phyloP scores from a whole-genome alignment of 495 filamentous ascomycete genomes.

The Trichoderma asperelloides region DNA sequence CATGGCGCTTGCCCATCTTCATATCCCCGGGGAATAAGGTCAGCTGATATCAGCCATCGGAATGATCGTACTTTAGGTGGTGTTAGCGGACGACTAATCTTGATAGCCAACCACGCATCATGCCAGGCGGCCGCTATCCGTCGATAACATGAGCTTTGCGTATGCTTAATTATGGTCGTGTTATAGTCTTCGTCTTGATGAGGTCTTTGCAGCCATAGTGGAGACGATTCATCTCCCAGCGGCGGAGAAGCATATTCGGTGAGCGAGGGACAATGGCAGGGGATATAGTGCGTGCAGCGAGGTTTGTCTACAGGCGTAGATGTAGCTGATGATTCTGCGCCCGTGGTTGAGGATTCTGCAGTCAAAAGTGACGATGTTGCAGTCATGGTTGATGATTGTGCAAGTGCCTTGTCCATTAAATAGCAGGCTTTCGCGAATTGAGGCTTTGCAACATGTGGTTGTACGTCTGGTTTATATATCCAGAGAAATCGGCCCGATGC shows the following conservation, averaged over 20 bases:
- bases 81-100: not conserved
- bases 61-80: not conserved
- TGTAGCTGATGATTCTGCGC: not conserved
- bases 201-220: constrained; percentile 3
- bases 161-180: not conserved
- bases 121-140: not conserved
- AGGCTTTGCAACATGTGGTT: not conserved
- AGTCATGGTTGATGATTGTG: not conserved
- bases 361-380: constrained; percentile 2
- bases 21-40: constrained; percentile 5
- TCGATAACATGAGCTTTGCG: not conserved
- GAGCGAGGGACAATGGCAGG: constrained; percentile 6
- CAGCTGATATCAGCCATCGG: constrained; percentile 4
- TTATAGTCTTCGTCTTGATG: constrained; percentile 3
- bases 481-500: constrained; percentile 4
- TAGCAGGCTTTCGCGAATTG: not conserved
- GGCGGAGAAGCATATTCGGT: constrained; percentile 1
- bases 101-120: not conserved
- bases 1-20: constrained; percentile 4
- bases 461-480: constrained; percentile 4
- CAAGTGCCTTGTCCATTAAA: not conserved
- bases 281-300: constrained; percentile 5
- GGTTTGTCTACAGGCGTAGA: constrained; percentile 6
- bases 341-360: not conserved
- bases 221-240: constrained; percentile 2